Percentiles rank a stretch among this genome's conserved stretches.
Conservation (phyloP, 768 basidiomycete species). For the Suillus alpinus region DNA sequence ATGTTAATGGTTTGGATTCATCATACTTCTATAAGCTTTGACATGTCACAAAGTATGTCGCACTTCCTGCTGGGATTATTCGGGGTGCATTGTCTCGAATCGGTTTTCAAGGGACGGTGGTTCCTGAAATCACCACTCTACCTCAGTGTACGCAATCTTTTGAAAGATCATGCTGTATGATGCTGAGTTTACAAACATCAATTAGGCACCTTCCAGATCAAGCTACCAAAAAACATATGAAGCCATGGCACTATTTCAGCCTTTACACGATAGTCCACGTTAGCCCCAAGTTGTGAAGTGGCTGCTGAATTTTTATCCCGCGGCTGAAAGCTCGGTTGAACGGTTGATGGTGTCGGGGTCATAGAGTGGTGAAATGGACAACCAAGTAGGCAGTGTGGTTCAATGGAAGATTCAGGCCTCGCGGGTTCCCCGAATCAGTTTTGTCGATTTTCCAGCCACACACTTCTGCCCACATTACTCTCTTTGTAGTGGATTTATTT, state of each 20-base stretch:
- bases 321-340: neutral
- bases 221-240: constrained; percentile 63
- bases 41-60: constrained; percentile 58
- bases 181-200: neutral
- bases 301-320: neutral
- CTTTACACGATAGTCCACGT: no score
- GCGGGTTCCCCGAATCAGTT: neutral
- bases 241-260: neutral
- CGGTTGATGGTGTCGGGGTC: neutral
- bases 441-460: neutral
- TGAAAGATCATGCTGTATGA: neutral
- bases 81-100: constrained; percentile 78
- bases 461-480: neutral
- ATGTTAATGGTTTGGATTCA: constrained; percentile 16
- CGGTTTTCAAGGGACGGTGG: constrained; percentile 72
- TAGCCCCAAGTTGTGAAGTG: neutral
- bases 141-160: constrained; percentile 72
- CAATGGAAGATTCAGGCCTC: neutral
- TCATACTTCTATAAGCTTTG: constrained; percentile 3
- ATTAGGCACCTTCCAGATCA: constrained; percentile 80
- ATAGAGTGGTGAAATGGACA: neutral
- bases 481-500: neutral
- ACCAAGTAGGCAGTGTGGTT: neutral
- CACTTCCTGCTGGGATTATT: constrained; percentile 81
- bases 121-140: constrained; percentile 73